Evolutionary conservation across 768 basidiomycete species (phyloP), one percentile per base, ranked within the genome.

Genomic region (Ramaria sp.): DNA sequence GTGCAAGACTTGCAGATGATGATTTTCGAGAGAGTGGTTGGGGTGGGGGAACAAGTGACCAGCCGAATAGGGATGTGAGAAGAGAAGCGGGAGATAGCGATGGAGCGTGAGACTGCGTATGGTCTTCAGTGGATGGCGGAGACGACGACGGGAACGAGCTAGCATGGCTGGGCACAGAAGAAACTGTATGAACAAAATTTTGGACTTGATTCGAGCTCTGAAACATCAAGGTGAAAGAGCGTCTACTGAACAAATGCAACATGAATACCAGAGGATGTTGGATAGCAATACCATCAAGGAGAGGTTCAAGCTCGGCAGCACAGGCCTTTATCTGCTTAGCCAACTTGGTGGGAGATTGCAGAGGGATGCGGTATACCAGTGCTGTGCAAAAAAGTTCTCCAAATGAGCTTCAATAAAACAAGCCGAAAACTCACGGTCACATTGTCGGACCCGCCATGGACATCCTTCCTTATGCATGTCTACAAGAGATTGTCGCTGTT

Each of bases 361-460:
- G 70, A 7, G 84, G 82, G 18, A 90, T 78, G 51, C 84, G 81
- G 61, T 88, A 88, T 51, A 90, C 80, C 0, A 82, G 81, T 43
- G 76, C 86, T 75, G 55, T 16, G 20, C 51, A 15, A 8, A 30
- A 2, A 49, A 28, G 52, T 55, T 56, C 32, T 38, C 42, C n/a
- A 18, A 45, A 20, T 16, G 51, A 37, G 16, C 22, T 37, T 3
- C 24, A 36, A 54, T 48, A 9, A 13, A 43, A 55, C 15, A 9
- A 24, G 22, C n/a, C 30, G 34, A 41, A 30, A 34, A 65, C 79
- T 58, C 61, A 91, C 88, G 69, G 65, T 89, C 85, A 60, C 88
- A 90, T 64, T 91, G 89, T 54, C 79, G 77, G 48, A 75, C 71
- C 65, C 78, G 86, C 89, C 89, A 92, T 2, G 89, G 88, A 62